phyloP scores from a whole-genome alignment of 1,284 basidiomycete genomes.

The Hypsizygus ulmarius region DNA sequence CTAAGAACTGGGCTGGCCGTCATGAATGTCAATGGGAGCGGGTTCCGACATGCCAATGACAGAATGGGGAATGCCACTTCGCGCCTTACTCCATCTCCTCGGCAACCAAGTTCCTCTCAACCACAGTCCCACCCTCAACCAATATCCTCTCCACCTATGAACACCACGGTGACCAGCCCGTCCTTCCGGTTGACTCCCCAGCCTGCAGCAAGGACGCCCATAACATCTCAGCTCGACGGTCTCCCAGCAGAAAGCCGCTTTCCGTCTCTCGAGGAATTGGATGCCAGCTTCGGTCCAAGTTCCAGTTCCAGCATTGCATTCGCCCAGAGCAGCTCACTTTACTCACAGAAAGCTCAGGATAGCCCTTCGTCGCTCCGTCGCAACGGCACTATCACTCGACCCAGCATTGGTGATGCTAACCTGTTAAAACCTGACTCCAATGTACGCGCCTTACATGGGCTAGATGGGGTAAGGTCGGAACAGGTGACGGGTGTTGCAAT shows the following conservation, averaged over 20 bases:
- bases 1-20: constrained; percentile 62
- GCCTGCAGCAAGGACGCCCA: constrained; percentile 24
- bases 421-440: constrained; percentile 11
- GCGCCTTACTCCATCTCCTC: constrained; percentile 48
- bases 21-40: constrained; percentile 37
- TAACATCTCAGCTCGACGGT: constrained; percentile 34
- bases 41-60: constrained; percentile 23
- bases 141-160: constrained; percentile 14
- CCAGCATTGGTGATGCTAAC: background rate
- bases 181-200: constrained; percentile 27
- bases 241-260: constrained; percentile 64
- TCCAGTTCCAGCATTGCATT: constrained; percentile 11
- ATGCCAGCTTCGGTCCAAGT: constrained; percentile 52
- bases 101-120: constrained; percentile 28
- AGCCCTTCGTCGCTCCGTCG: constrained; percentile 8
- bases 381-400: constrained; percentile 7
- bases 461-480: constrained; percentile 42
- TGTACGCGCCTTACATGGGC: constrained; percentile 11
- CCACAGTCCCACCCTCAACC: constrained; percentile 28
- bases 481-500: constrained; percentile 56
- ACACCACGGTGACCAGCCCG: constrained; percentile 4
- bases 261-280: constrained; percentile 75
- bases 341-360: constrained; percentile 7
- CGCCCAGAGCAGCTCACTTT: constrained; percentile 20
- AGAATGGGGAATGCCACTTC: constrained; percentile 21